Evolutionary conservation across 31 red algal genomes (phyloP).

Genomic region (Asparagopsis taxiformis): DNA sequence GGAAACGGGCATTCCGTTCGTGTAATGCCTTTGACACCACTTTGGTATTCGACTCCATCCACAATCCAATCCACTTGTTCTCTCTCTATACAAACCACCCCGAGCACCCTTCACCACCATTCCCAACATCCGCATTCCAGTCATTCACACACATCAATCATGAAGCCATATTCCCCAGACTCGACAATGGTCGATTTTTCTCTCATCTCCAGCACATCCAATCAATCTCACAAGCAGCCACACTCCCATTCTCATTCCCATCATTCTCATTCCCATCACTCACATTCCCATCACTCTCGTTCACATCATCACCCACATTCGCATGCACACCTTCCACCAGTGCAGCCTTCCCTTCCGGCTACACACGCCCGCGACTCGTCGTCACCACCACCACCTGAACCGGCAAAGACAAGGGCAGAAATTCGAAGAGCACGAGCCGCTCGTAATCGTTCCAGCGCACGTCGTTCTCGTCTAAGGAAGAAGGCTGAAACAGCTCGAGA

Average conservation of each 20-base stretch:
- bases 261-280: neutral
- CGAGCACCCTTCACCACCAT: no score
- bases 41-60: neutral
- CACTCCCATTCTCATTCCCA: neutral
- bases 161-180: slow-evolving; percentile 14
- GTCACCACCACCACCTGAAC: neutral
- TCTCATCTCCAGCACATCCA: neutral
- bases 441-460: slow-evolving; percentile 48
- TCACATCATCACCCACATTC: neutral
- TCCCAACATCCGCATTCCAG: neutral
- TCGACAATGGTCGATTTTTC: slow-evolving; percentile 25
- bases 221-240: no score
- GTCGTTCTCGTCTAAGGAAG: slow-evolving; percentile 45
- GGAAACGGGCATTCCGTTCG: no score
- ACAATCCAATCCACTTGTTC: neutral
- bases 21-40: no score
- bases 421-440: slow-evolving; percentile 67
- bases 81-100: neutral
- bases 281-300: neutral
- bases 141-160: neutral
- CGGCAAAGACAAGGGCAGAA: slow-evolving; percentile 34
- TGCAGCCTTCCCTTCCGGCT: neutral
- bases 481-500: slow-evolving; percentile 44
- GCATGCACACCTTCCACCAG: neutral
- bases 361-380: neutral